phyloP scores from a whole-genome alignment of 495 filamentous ascomycete species.

The Usnea hakonensis region DNA sequence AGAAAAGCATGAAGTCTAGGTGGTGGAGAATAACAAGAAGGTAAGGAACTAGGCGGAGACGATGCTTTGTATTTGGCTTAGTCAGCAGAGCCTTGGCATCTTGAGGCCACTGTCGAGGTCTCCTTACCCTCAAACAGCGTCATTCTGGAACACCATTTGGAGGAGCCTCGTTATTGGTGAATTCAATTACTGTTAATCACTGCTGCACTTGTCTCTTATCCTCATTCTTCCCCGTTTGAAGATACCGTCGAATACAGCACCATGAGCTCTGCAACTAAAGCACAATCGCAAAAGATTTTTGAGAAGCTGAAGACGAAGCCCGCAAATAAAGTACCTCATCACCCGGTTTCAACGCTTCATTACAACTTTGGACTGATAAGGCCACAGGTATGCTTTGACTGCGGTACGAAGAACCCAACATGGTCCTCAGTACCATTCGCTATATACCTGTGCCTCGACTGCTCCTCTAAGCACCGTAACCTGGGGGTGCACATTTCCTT shows the following conservation, averaged over 20 bases:
- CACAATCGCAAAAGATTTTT: conserved; percentile 93
- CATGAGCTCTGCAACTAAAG: conserved; percentile 86
- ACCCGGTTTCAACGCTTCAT: conserved; percentile 8
- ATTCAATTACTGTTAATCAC: not conserved
- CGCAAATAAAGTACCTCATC: conserved; percentile 73
- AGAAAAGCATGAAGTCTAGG: not conserved
- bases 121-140: not conserved
- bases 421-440: conserved; percentile 97
- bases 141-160: not conserved
- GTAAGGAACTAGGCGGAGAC: not conserved
- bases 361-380: conserved; percentile 23
- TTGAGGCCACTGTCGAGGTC: not conserved
- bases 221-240: not conserved
- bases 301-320: conserved; percentile 91
- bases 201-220: not conserved
- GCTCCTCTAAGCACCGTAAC: conserved; percentile 85
- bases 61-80: not conserved
- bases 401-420: conserved; percentile 90
- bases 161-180: not conserved
- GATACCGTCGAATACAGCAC: conserved; percentile 27
- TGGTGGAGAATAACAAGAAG: not conserved
- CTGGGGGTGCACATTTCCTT: conserved; percentile 94
- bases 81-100: not conserved
- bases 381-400: conserved; percentile 88
- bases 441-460: conserved; percentile 97